Conservation (phyloP, 306 rosid genomes). For the Inga oerstediana region DNA sequence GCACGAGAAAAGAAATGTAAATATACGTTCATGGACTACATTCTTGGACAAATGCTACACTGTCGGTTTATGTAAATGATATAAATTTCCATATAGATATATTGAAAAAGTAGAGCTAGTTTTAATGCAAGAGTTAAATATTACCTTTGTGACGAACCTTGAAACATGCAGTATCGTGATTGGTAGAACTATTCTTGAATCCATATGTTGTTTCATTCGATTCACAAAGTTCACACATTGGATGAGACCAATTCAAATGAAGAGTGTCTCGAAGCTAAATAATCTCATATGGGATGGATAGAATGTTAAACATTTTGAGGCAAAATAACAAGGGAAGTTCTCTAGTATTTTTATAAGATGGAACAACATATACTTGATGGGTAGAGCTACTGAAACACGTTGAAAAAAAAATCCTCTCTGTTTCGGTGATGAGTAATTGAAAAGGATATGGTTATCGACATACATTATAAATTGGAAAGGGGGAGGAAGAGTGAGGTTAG, state of each 20-base stretch:
- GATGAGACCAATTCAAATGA: conserved; percentile 27
- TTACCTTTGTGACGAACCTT: not conserved
- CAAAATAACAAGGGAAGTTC: not conserved
- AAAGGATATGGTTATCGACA: not conserved
- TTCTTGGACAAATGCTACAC: not conserved
- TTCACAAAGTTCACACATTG: conserved; percentile 33
- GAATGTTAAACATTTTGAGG: conserved; percentile 33
- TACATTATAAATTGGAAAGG: not conserved
- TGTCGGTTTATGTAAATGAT: too few species aligned
- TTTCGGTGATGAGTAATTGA: conserved; percentile 34
- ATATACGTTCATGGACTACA: not conserved
- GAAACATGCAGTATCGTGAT: not conserved
- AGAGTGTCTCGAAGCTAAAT: fast-evolving
- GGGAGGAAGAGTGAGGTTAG: conserved; percentile 23
- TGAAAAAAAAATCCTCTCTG: not conserved
- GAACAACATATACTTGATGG: not conserved
- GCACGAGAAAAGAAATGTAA: not conserved
- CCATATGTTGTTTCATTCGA: conserved; percentile 30
- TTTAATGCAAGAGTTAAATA: not conserved
- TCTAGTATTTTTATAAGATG: not conserved
- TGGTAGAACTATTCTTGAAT: conserved; percentile 17
- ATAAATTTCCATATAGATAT: too few species aligned
- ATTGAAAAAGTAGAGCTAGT: not conserved
- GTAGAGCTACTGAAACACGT: conserved; percentile 20
- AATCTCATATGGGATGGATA: not conserved